Percentiles rank a stretch among this genome's conserved stretches.
These are phyloP conservation scores for Sanghuangporus weigelae DNA, from an alignment of 1,284 basidiomycete genomes.

Conservation along the genomic window DNA sequence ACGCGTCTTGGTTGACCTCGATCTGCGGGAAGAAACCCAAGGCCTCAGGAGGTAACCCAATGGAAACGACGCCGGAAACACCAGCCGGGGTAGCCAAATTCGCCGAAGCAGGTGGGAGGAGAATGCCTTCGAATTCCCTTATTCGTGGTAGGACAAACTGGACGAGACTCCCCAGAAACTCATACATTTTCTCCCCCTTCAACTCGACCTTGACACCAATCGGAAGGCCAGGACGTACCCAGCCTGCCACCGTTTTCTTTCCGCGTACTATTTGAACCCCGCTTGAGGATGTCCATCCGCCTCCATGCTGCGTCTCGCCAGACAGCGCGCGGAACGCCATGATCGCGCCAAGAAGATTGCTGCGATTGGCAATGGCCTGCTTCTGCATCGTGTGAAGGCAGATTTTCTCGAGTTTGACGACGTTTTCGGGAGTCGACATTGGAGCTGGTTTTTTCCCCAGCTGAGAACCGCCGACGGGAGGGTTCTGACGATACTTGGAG, in stretches of 20 bases:
- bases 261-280: conserved; percentile 83
- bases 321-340: conserved; percentile 87
- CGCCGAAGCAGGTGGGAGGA: conserved; percentile 61
- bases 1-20: conserved; percentile 87
- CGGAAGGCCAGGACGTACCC: conserved; percentile 83
- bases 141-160: conserved; percentile 94
- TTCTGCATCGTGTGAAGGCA: conserved; percentile 83
- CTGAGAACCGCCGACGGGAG: conserved; percentile 69
- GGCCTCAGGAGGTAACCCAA: conserved; percentile 82
- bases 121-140: conserved; percentile 84
- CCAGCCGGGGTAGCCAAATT: conserved; percentile 66
- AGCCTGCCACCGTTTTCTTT: conserved; percentile 78
- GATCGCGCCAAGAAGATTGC: conserved; percentile 77
- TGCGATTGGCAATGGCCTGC: conserved; percentile 70
- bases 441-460: conserved; percentile 61
- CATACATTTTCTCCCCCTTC: conserved; percentile 88
- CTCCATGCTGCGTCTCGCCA: conserved; percentile 72
- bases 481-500: conserved; percentile 65
- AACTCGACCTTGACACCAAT: conserved; percentile 88
- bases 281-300: conserved; percentile 57
- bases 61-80: conserved; percentile 81
- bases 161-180: conserved; percentile 83
- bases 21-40: conserved; percentile 94
- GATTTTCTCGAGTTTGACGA: conserved; percentile 79
- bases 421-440: conserved; percentile 56